Evolutionary conservation across 306 rosid species (phyloP).

Genomic region (Nissolia schottii): DNA sequence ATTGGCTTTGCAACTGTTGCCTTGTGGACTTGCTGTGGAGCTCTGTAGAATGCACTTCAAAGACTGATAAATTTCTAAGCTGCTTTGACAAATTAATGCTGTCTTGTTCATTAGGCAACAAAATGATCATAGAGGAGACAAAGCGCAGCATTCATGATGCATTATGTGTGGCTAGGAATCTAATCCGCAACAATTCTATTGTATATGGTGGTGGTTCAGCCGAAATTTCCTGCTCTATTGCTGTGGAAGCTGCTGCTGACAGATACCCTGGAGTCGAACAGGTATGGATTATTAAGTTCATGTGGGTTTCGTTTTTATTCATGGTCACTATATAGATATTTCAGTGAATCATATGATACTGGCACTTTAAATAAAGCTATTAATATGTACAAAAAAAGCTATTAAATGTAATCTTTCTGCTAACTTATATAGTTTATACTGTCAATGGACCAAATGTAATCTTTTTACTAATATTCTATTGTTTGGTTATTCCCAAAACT

Average conservation of each 20-base stretch:
- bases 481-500: background rate
- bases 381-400: too few relatives aligned
- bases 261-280: conserved; percentile 91
- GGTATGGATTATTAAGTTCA: conserved; percentile 35
- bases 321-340: background rate
- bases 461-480: background rate
- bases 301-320: background rate
- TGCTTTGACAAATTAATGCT: conserved; percentile 18
- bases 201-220: conserved; percentile 99
- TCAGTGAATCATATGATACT: background rate
- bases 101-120: conserved; percentile 65
- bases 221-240: conserved; percentile 82
- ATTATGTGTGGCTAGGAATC: conserved; percentile 95
- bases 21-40: background rate
- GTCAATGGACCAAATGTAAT: background rate
- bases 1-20: background rate
- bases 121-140: conserved; percentile 98
- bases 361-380: too few relatives aligned
- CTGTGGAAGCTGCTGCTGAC: conserved; percentile 94
- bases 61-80: background rate
- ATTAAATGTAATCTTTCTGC: background rate
- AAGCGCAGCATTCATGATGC: conserved; percentile 97
- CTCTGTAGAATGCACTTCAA: background rate
- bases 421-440: background rate
- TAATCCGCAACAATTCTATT: conserved; percentile 91